phyloP scores from a whole-genome alignment of 495 filamentous ascomycete genomes.

The Daldinia decipiens region DNA sequence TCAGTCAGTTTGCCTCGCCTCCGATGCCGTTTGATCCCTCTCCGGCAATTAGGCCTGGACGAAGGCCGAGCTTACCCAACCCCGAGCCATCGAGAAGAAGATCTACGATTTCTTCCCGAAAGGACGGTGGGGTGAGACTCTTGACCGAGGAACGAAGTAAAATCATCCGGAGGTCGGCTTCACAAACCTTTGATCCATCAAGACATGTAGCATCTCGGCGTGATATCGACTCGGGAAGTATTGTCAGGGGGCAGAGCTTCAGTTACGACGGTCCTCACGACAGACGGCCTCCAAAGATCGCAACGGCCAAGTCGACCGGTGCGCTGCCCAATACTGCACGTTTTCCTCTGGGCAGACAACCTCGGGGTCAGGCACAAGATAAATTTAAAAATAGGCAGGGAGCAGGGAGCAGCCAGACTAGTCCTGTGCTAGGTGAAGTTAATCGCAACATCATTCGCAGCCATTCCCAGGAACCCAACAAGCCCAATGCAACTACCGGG shows the following conservation, averaged over 20 bases:
- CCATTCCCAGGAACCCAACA: conserved; percentile 33
- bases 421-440: conserved; percentile 38
- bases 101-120: neutral
- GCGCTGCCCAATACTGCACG: conserved; percentile 8
- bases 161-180: conserved; percentile 5
- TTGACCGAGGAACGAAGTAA: conserved; percentile 5
- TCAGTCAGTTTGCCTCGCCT: conserved; percentile 37
- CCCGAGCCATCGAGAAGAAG: conserved; percentile 25
- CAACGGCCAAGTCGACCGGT: conserved; percentile 3
- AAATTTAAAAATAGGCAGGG: conserved; percentile 24
- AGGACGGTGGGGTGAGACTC: neutral
- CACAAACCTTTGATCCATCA: conserved; percentile 16
- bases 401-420: neutral
- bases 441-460: conserved; percentile 40
- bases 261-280: conserved; percentile 27
- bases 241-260: conserved; percentile 14
- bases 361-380: conserved; percentile 15
- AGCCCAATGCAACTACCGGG: conserved; percentile 2
- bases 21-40: conserved; percentile 32
- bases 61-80: conserved; percentile 8
- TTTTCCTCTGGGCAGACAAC: conserved; percentile 10
- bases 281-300: neutral
- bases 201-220: conserved; percentile 10
- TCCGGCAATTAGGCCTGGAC: conserved; percentile 7
- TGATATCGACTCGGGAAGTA: conserved; percentile 4